A percentile compares a stretch with the other conserved stretches of the same genome.
These are phyloP conservation scores for Odonthalia washingtoniensis DNA, from an alignment of 31 red algal species.

Conservation along the genomic window DNA sequence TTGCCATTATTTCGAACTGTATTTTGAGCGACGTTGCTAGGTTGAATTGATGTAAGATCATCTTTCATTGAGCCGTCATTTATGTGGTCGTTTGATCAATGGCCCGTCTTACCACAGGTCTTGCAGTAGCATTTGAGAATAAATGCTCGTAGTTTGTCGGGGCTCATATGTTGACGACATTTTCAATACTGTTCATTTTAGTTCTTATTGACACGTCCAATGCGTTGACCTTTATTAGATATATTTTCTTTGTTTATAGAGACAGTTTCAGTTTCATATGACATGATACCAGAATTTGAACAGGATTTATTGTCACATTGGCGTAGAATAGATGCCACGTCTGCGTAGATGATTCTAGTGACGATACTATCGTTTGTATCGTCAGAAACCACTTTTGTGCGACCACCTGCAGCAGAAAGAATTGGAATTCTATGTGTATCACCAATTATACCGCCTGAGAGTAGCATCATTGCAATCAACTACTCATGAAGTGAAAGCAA, in stretches of 20 bases:
- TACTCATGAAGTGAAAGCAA: background rate
- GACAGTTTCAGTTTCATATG: background rate
- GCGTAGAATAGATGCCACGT: background rate
- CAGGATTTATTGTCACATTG: background rate
- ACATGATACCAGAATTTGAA: background rate
- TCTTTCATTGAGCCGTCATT: background rate
- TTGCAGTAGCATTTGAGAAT: background rate
- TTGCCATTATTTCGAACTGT: background rate
- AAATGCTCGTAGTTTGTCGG: background rate
- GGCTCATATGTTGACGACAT: background rate
- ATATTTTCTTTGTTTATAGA: background rate
- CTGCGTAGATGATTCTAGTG: background rate
- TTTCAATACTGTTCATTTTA: background rate
- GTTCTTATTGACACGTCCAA: background rate
- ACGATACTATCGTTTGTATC: background rate
- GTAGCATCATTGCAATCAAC: background rate
- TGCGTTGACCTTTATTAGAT: background rate
- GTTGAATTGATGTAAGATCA: background rate
- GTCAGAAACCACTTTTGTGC: background rate
- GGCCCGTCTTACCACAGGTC: background rate
- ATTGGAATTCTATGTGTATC: background rate
- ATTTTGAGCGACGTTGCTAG: background rate
- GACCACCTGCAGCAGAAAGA: slow-evolving; percentile 1
- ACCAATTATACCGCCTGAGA: background rate
- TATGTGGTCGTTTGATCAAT: background rate